phyloP scores from a whole-genome alignment of 495 filamentous ascomycete species.

The Penicillium psychrofluorescens region DNA sequence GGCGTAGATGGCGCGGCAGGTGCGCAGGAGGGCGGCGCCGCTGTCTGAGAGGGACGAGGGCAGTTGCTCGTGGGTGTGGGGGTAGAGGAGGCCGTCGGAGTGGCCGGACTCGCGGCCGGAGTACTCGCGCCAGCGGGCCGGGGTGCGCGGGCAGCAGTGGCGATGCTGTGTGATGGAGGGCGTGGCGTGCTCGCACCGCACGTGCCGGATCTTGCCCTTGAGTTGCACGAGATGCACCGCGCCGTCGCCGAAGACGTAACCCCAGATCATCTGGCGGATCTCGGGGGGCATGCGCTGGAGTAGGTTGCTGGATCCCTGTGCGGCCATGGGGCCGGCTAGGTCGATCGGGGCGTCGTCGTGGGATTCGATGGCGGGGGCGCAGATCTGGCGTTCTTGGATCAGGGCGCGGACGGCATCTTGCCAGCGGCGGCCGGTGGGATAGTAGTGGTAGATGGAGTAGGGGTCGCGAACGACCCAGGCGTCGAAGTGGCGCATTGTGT shows the following conservation, averaged over 20 bases:
- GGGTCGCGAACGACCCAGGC: conserved; percentile 39
- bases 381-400: conserved; percentile 35
- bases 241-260: conserved; percentile 41
- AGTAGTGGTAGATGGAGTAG: conserved; percentile 41
- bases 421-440: conserved; percentile 33
- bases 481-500: conserved; percentile 37
- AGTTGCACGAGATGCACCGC: conserved; percentile 35
- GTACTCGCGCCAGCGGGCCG: conserved; percentile 30
- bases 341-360: conserved; percentile 6
- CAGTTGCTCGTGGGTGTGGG: conserved; percentile 28
- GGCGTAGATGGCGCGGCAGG: conserved; percentile 35
- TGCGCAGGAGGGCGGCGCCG: conserved; percentile 24
- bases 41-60: conserved; percentile 19
- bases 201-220: conserved; percentile 35
- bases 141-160: conserved; percentile 30
- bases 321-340: conserved; percentile 10
- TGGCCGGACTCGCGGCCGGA: conserved; percentile 11
- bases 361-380: conserved; percentile 15
- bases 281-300: conserved; percentile 39
- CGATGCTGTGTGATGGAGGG: conserved; percentile 26
- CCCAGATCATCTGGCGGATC: conserved; percentile 49
- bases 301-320: conserved; percentile 17
- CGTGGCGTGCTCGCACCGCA: conserved; percentile 19
- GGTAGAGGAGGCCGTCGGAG: conserved; percentile 28
- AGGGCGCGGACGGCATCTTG: conserved; percentile 33